Conservation (phyloP, 352 stramenopile genomes). For the Peronospora tabacina region DNA sequence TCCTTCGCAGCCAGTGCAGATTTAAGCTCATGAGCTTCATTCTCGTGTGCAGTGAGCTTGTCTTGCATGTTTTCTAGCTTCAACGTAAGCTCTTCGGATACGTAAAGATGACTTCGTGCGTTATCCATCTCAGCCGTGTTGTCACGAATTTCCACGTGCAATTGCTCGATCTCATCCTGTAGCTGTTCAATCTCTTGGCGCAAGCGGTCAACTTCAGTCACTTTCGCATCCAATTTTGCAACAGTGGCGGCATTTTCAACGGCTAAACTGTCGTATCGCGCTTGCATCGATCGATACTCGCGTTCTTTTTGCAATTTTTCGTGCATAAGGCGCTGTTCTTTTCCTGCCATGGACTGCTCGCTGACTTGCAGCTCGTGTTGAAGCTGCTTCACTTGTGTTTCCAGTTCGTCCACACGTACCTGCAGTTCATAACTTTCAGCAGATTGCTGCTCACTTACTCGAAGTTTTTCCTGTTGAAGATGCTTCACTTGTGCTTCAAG, state of each 20-base stretch:
- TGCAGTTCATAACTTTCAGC: slow-evolving; percentile 11
- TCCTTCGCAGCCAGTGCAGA: slow-evolving; percentile 27
- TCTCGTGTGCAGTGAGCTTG: slow-evolving; percentile 25
- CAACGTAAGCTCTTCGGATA: slow-evolving; percentile 38
- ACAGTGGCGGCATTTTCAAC: slow-evolving; percentile 17
- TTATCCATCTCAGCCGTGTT: slow-evolving; percentile 42
- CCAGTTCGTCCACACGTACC: slow-evolving; percentile 22
- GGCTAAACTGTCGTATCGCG: slow-evolving; percentile 23
- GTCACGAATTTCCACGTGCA: slow-evolving; percentile 34
- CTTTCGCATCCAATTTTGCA: slow-evolving; percentile 24
- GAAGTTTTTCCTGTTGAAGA: not conserved
- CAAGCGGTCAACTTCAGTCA: slow-evolving; percentile 20
- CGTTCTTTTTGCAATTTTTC: slow-evolving; percentile 49
- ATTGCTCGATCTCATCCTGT: slow-evolving; percentile 21
- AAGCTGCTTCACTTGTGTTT: slow-evolving; percentile 30
- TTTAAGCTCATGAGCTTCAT: slow-evolving; percentile 27
- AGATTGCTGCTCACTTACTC: slow-evolving; percentile 17
- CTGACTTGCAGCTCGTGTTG: slow-evolving; percentile 32
- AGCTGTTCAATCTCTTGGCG: slow-evolving; percentile 16
- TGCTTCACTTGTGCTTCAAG: not conserved
- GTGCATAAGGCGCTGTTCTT: slow-evolving; percentile 40
- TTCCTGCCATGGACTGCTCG: slow-evolving; percentile 32
- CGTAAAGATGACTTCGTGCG: slow-evolving; percentile 29
- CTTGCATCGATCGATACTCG: slow-evolving; percentile 34
- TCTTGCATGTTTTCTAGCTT: slow-evolving; percentile 40